These are phyloP conservation scores for Aurantiochytrium sp. DNA, from an alignment of 108 stramenopile species.

Conservation along the genomic window DNA sequence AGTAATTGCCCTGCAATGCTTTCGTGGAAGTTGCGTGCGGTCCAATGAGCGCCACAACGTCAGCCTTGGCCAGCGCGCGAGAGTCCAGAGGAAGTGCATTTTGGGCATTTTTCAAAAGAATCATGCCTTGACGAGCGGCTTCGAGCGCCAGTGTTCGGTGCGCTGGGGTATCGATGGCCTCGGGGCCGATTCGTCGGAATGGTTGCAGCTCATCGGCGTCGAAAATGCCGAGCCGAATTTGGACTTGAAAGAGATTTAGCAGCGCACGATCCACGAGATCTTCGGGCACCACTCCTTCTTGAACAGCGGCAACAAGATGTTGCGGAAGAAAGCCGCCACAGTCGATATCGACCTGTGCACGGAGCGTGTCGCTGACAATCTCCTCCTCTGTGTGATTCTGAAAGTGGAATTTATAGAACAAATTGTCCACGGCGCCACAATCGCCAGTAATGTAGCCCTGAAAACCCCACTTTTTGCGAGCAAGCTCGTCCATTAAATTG, in stretches of 20 bases:
- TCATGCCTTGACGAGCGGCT: conserved; percentile 27
- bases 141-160: conserved; percentile 8
- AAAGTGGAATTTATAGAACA: conserved; percentile 10
- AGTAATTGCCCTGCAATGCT: conserved; percentile 24
- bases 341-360: conserved; percentile 16
- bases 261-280: conserved; percentile 15
- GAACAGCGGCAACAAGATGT: background rate
- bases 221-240: conserved; percentile 26
- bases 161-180: background rate
- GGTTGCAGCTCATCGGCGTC: background rate
- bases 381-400: background rate
- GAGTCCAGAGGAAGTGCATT: conserved; percentile 4
- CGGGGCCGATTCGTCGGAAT: background rate
- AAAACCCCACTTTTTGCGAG: conserved; percentile 51
- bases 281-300: background rate
- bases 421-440: conserved; percentile 55
- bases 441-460: conserved; percentile 60
- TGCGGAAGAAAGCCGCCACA: conserved; percentile 15
- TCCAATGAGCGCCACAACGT: conserved; percentile 17
- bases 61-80: too few relatives aligned
- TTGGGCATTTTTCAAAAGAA: conserved; percentile 30
- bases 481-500: conserved; percentile 31
- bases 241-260: background rate
- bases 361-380: background rate
- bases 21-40: conserved; percentile 22